Conservation (phyloP, 2,329 filamentous ascomycete genomes). For the Colletotrichum australisinense region DNA sequence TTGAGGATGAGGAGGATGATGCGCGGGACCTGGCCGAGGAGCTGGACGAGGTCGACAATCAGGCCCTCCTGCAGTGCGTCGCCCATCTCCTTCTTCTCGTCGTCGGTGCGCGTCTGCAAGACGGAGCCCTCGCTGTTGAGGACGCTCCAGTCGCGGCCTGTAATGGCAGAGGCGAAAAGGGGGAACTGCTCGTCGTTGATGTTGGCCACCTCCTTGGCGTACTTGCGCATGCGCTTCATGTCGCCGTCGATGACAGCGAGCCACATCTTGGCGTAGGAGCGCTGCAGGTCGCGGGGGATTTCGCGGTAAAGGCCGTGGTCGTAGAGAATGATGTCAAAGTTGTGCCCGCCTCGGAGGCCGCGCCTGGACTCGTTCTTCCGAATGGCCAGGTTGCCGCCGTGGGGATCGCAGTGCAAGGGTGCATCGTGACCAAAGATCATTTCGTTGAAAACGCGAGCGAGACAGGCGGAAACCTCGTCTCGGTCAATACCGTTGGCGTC, state of each 20-base stretch:
- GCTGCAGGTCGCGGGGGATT: slow-evolving; percentile 81
- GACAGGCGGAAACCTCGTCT: slow-evolving; percentile 92
- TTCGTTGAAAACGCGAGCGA: slow-evolving; percentile 96
- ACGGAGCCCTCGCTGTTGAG: slow-evolving; percentile 61
- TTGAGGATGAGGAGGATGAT: slow-evolving; percentile 97
- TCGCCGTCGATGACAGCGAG: slow-evolving; percentile 94
- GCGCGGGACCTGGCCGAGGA: slow-evolving; percentile 88
- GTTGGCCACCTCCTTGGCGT: slow-evolving; percentile 89
- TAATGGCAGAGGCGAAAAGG: slow-evolving; percentile 95
- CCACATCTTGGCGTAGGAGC: slow-evolving; percentile 97
- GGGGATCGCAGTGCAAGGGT: slow-evolving; percentile 94
- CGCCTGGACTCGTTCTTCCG: slow-evolving; percentile 75
- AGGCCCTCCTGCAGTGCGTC: slow-evolving; percentile 88
- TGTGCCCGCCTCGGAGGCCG: slow-evolving; percentile 64
- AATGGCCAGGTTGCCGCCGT: slow-evolving; percentile 95
- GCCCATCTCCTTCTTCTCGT: slow-evolving; percentile 90
- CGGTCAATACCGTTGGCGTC: slow-evolving; percentile 90
- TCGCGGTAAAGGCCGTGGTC: slow-evolving; percentile 97
- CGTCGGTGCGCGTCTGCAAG: slow-evolving; percentile 69
- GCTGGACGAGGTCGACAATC: slow-evolving; percentile 86
- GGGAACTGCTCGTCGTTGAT: slow-evolving; percentile 92
- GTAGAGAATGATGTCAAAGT: slow-evolving; percentile 96
- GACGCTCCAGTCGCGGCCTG: slow-evolving; percentile 88
- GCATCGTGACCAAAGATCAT: slow-evolving; percentile 97
- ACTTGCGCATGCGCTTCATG: slow-evolving; percentile 85